Evolutionary conservation across 2,329 filamentous ascomycete genomes (phyloP).

Genomic region (Ramularia endophylla): DNA sequence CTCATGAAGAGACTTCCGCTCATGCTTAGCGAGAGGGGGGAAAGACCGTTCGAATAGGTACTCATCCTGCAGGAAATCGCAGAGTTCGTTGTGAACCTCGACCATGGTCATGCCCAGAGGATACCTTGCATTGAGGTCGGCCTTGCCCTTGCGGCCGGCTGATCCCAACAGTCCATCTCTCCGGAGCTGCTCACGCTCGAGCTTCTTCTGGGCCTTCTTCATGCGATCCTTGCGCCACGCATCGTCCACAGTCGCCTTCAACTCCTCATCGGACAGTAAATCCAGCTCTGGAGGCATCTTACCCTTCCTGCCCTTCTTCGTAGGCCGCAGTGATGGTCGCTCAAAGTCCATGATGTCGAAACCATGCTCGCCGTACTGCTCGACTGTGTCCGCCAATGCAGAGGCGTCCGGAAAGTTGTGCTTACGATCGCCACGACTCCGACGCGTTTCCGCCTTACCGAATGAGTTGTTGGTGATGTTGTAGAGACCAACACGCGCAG

Average conservation of each 20-base stretch:
- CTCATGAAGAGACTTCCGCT: slow-evolving; percentile 74
- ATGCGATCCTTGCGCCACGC: slow-evolving; percentile 41
- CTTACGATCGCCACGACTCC: slow-evolving; percentile 21
- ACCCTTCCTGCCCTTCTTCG: slow-evolving; percentile 56
- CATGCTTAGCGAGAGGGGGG: slow-evolving; percentile 75
- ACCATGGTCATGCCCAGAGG: slow-evolving; percentile 63
- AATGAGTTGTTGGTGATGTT: slow-evolving; percentile 22
- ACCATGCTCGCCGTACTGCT: slow-evolving; percentile 62
- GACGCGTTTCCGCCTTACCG: slow-evolving; percentile 17
- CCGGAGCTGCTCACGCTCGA: slow-evolving; percentile 42
- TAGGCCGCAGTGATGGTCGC: slow-evolving; percentile 60
- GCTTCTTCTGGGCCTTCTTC: slow-evolving; percentile 44
- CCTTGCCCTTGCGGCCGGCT: slow-evolving; percentile 33
- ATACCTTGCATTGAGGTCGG: slow-evolving; percentile 62
- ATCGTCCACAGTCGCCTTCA: slow-evolving; percentile 35
- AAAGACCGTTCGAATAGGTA: slow-evolving; percentile 63
- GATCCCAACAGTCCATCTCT: slow-evolving; percentile 37
- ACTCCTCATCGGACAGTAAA: slow-evolving; percentile 40
- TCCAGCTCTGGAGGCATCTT: slow-evolving; percentile 32
- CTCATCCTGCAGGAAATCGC: slow-evolving; percentile 59
- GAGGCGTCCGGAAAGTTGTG: slow-evolving; percentile 48
- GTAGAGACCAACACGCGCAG: slow-evolving; percentile 26
- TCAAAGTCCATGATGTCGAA: slow-evolving; percentile 85
- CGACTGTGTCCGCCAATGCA: slow-evolving; percentile 52
- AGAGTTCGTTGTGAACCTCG: slow-evolving; percentile 67